Conservation (phyloP, 2,329 filamentous ascomycete genomes). For the Pestalotiopsis sp. region DNA sequence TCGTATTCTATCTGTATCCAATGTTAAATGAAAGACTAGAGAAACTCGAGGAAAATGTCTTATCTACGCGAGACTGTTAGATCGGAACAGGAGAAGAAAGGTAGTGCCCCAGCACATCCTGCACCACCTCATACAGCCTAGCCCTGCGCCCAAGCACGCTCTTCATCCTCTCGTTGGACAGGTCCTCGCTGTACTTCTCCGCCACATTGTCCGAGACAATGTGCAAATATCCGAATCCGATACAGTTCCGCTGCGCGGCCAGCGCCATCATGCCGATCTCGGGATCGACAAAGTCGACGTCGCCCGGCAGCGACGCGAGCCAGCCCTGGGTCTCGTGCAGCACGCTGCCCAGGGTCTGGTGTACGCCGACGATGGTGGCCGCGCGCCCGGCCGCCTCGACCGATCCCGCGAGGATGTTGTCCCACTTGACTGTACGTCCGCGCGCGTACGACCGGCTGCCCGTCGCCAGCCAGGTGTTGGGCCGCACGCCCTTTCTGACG, state of each 20-base stretch:
- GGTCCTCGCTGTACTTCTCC: slow-evolving; percentile 16
- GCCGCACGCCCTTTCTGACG: slow-evolving; percentile 10
- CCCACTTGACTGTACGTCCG: slow-evolving; percentile 12
- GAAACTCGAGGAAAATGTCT: neutral
- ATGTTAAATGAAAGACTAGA: neutral
- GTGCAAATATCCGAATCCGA: slow-evolving; percentile 16
- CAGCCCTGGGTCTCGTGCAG: slow-evolving; percentile 16
- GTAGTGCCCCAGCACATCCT: slow-evolving; percentile 14
- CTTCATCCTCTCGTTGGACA: slow-evolving; percentile 16
- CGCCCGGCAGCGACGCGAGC: slow-evolving; percentile 11
- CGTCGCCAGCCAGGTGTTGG: slow-evolving; percentile 15
- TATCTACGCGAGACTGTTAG: neutral
- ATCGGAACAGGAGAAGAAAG: neutral
- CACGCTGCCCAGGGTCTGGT: slow-evolving; percentile 15
- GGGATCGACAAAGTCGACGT: slow-evolving; percentile 16
- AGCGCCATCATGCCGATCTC: slow-evolving; percentile 19
- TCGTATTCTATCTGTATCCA: neutral
- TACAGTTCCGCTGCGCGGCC: slow-evolving; percentile 11
- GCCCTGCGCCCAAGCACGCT: slow-evolving; percentile 11
- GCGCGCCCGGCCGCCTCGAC: slow-evolving; percentile 6
- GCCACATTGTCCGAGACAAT: slow-evolving; percentile 17
- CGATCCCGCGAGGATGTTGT: slow-evolving; percentile 2
- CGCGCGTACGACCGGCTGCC: slow-evolving; percentile 12
- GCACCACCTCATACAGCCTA: slow-evolving; percentile 11
- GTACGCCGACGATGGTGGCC: slow-evolving; percentile 7